phyloP scores from a whole-genome alignment of 2,329 filamentous ascomycete genomes.

The Bimuria novae-zelandiae region DNA sequence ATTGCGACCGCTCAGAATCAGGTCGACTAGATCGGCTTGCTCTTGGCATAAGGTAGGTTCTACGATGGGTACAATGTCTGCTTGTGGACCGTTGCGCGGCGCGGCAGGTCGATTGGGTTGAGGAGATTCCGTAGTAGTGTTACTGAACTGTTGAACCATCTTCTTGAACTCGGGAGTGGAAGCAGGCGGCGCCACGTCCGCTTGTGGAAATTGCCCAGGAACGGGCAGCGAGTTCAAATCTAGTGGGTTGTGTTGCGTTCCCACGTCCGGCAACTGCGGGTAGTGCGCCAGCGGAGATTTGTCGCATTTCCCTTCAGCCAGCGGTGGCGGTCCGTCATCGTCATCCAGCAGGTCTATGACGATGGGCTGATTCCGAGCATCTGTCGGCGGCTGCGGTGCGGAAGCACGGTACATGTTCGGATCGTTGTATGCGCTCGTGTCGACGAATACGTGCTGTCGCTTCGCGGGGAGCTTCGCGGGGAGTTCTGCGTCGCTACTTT shows the following conservation, averaged over 20 bases:
- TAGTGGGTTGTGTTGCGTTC: slow-evolving; percentile 18
- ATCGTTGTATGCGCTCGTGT: not conserved
- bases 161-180: not conserved
- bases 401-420: not conserved
- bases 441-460: not conserved
- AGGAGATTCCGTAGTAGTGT: not conserved
- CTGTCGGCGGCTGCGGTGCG: not conserved
- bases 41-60: slow-evolving; percentile 51
- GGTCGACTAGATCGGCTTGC: slow-evolving; percentile 55
- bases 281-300: not conserved
- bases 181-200: not conserved
- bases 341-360: slow-evolving; percentile 10
- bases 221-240: slow-evolving; percentile 13
- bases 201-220: not conserved
- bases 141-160: not conserved
- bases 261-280: not conserved
- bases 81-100: not conserved
- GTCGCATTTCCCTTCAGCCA: not conserved
- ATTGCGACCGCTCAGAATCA: slow-evolving; percentile 58
- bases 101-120: not conserved
- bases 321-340: not conserved
- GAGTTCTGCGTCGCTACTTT: not conserved
- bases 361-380: not conserved
- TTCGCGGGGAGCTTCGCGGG: slow-evolving; percentile 3
- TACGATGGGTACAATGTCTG: slow-evolving; percentile 18